phyloP scores from a whole-genome alignment of 2,329 filamentous ascomycete species.

The Cordyceps militaris region DNA sequence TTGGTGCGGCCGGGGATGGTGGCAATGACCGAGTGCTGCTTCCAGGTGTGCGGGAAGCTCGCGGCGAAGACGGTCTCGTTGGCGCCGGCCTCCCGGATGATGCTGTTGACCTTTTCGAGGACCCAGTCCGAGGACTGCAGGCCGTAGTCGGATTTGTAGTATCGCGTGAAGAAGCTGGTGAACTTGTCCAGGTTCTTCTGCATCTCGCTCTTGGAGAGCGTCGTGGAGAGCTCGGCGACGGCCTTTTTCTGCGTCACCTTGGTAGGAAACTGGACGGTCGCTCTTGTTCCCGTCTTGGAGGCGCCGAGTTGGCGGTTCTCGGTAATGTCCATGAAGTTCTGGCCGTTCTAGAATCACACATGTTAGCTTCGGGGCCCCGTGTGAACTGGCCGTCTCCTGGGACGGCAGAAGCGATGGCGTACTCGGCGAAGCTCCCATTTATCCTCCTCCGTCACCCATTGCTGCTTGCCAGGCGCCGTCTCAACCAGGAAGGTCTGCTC shows the following conservation, averaged over 20 bases:
- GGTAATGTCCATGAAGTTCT: slow-evolving; percentile 93
- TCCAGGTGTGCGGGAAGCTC: slow-evolving; percentile 77
- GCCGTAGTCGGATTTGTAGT: slow-evolving; percentile 73
- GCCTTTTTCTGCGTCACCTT: slow-evolving; percentile 58
- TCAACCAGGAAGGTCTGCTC: slow-evolving; percentile 62
- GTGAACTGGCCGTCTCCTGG: background rate
- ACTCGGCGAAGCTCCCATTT: slow-evolving; percentile 89
- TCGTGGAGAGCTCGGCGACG: slow-evolving; percentile 58
- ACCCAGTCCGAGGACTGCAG: slow-evolving; percentile 85
- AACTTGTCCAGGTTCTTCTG: slow-evolving; percentile 69
- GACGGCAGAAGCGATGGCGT: slow-evolving; percentile 17
- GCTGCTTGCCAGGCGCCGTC: slow-evolving; percentile 71
- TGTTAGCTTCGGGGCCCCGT: background rate
- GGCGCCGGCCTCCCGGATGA: slow-evolving; percentile 65
- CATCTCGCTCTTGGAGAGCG: slow-evolving; percentile 72
- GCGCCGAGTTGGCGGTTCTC: slow-evolving; percentile 55
- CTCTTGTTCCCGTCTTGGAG: slow-evolving; percentile 26
- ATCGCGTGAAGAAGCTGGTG: slow-evolving; percentile 72
- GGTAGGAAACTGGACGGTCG: slow-evolving; percentile 54
- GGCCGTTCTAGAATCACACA: slow-evolving; percentile 48
- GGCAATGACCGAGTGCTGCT: slow-evolving; percentile 84
- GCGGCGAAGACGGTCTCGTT: slow-evolving; percentile 60
- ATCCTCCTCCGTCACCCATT: slow-evolving; percentile 88
- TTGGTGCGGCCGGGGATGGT: slow-evolving; percentile 81
- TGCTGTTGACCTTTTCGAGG: slow-evolving; percentile 62